Percentiles rank a stretch among this genome's conserved stretches.
Evolutionary conservation across 805 yeast species (phyloP).

Genomic region (Pichia manshurica): DNA sequence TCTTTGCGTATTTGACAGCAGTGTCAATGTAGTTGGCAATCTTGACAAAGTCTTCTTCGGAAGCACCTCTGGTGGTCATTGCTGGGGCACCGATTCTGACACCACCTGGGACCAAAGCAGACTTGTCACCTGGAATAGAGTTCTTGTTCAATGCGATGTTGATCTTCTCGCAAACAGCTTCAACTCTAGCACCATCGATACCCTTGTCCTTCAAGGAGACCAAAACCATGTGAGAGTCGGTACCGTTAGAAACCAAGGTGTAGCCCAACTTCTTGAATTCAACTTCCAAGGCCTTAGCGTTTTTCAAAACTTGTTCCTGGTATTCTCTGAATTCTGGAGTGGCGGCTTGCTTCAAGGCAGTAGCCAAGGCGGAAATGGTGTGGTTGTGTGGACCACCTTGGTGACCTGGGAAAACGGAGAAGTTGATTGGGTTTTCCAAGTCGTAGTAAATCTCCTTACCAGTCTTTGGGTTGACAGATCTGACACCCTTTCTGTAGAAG

Average conservation of each 20-base stretch:
- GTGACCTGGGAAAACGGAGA: slow-evolving; percentile 99
- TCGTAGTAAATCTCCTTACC: slow-evolving; percentile 91
- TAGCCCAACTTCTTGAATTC: slow-evolving; percentile 70
- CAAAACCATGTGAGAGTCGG: slow-evolving; percentile 95
- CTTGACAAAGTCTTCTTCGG: slow-evolving; percentile 75
- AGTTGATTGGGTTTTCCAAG: slow-evolving; percentile 91
- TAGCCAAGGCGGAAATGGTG: slow-evolving; percentile 95
- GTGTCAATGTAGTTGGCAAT: slow-evolving; percentile 76
- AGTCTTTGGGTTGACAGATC: slow-evolving; percentile 78
- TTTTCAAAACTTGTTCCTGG: slow-evolving; percentile 81
- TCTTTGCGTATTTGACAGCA: slow-evolving; percentile 71
- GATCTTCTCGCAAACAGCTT: slow-evolving; percentile 87
- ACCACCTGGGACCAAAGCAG: slow-evolving; percentile 96
- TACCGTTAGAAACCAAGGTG: slow-evolving; percentile 86
- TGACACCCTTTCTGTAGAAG: slow-evolving; percentile 93
- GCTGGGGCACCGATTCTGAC: slow-evolving; percentile 98
- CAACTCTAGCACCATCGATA: slow-evolving; percentile 96
- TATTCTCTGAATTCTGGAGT: slow-evolving; percentile 87
- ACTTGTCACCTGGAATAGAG: slow-evolving; percentile 96
- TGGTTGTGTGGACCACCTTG: slow-evolving; percentile 99
- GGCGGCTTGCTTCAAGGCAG: slow-evolving; percentile 90
- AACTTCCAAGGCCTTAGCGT: slow-evolving; percentile 77
- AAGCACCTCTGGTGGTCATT: slow-evolving; percentile 95
- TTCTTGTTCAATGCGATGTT: slow-evolving; percentile 96
- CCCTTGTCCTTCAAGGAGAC: slow-evolving; percentile 83